Conservation (phyloP, 176 grass and related monocot genomes). For the Lolium multiflorum region DNA sequence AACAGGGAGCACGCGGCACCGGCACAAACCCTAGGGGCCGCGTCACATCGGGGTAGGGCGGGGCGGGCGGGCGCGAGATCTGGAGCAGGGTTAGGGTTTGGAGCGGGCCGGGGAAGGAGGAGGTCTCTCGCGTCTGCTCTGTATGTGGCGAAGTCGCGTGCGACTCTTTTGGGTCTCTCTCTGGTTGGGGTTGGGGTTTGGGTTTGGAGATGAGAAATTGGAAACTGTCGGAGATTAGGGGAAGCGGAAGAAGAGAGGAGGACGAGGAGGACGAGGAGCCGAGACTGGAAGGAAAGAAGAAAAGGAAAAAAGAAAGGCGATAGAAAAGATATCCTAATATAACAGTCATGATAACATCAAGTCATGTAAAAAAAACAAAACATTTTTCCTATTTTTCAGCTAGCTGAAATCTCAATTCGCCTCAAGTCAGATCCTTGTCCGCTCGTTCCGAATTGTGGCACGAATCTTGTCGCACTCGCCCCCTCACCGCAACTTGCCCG, state of each 20-base stretch:
- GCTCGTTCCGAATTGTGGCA: too few species aligned
- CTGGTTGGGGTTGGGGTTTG: conserved; percentile 34
- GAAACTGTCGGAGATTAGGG: conserved; percentile 50
- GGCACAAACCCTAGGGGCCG: conserved; percentile 54
- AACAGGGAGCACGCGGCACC: conserved; percentile 27
- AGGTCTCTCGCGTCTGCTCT: conserved; percentile 42
- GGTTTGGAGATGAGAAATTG: conserved; percentile 45
- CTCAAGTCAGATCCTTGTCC: too few species aligned
- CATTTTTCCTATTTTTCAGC: too few species aligned
- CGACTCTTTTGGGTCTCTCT: conserved; percentile 17
- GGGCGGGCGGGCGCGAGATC: conserved; percentile 44
- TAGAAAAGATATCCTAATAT: not conserved
- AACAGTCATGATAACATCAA: too few species aligned
- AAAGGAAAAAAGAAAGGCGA: not conserved
- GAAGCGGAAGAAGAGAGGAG: conserved; percentile 28
- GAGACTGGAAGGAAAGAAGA: not conserved
- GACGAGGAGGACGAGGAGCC: not conserved
- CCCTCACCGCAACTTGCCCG: too few species aligned
- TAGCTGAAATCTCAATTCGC: too few species aligned
- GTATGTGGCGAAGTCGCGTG: conserved; percentile 41
- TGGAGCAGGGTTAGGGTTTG: conserved; percentile 55
- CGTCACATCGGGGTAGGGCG: conserved; percentile 47
- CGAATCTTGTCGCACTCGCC: too few species aligned
- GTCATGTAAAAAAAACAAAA: too few species aligned
- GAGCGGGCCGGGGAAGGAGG: conserved; percentile 12